These are phyloP conservation scores for Tylopilus sp. DNA, from an alignment of 768 basidiomycete genomes.

Conservation along the genomic window DNA sequence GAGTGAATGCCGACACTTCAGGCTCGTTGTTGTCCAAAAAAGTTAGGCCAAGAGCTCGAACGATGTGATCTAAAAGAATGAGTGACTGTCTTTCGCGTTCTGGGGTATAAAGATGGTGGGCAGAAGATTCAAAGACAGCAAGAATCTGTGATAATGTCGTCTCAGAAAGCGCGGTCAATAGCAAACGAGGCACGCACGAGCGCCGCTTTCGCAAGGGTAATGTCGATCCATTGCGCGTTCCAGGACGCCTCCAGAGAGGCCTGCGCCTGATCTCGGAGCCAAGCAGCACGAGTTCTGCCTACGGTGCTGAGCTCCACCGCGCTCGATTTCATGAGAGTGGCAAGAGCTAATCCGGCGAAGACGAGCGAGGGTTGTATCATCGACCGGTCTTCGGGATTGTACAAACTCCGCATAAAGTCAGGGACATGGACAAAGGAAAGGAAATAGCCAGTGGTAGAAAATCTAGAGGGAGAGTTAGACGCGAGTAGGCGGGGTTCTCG, in stretches of 20 bases:
- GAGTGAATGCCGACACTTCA: conserved; percentile 49
- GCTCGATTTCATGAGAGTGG: conserved; percentile 70
- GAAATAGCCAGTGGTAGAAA: conserved; percentile 60
- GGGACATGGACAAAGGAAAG: conserved; percentile 65
- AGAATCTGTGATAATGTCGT: conserved; percentile 49
- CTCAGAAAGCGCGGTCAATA: conserved; percentile 10
- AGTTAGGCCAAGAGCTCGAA: conserved; percentile 53
- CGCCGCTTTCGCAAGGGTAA: conserved; percentile 69
- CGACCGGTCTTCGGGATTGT: conserved; percentile 47
- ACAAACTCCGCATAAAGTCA: conserved; percentile 50
- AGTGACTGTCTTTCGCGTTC: conserved; percentile 53
- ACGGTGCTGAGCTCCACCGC: conserved; percentile 51
- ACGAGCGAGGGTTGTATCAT: conserved; percentile 71
- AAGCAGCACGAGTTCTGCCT: conserved; percentile 57
- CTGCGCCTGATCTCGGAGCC: conserved; percentile 56
- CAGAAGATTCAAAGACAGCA: conserved; percentile 73
- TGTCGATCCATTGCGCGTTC: conserved; percentile 51
- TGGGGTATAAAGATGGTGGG: conserved; percentile 61
- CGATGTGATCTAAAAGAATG: conserved; percentile 59
- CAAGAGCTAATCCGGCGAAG: conserved; percentile 64
- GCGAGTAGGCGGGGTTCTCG: not conserved
- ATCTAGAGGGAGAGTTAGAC: conserved; percentile 40
- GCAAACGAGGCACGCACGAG: conserved; percentile 40
- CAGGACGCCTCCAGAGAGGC: conserved; percentile 49
- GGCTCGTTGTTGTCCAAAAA: conserved; percentile 55